Evolutionary conservation across 78 protist species (phyloP), one percentile per base, ranked within the genome.

Genomic region (Anaeramoeba flamelloides): DNA sequence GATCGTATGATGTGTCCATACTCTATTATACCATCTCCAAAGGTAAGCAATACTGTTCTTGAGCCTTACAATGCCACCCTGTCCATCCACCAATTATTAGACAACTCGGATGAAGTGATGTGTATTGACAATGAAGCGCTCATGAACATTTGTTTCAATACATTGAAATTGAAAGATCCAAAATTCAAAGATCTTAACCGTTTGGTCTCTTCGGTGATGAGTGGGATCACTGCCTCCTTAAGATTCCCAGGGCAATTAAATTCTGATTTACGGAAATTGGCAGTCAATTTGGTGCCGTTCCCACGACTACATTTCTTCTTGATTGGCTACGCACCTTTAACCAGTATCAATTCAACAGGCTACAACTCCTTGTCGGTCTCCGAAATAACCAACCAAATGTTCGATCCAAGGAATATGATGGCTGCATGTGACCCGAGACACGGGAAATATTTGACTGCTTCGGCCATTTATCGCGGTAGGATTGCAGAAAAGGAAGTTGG

Each of bases 181-280:
- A 90, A 90, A 78, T 97, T 91, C 85, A 92, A 92, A 22, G 96
- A 94, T 39, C 87, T 97, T 78, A 97, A 97, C 93, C 94, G 90
- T 80, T 88, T 96, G 36, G 97, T 94, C 83, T 75, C 93, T 37
- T 82, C 90, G 8, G 94, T 90, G 76, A 96, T 96, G 95, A 82
- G 92, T 34, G 98, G 96, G 78, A 83, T 91, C 77, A 95, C 98
- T 33, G 91, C 96, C 89, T 91, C 90, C 82, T 92, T 94, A 40
- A 92, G 99, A 77, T 97, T 95, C 92, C 98, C 98, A 36, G 99
- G 99, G 39, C 96, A 92, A 90, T 89, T 95, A 41, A 95, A 94
- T 91, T 38, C 88, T 36, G 99, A 97, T 85, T 86, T 95, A 26
- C 90, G 98, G 81, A 94, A 94, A 90, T 86, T 97, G 26, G 97